Base-by-base conservation (phyloP, 169 alveolate genomes). In the Condylostoma magnum region DNA sequence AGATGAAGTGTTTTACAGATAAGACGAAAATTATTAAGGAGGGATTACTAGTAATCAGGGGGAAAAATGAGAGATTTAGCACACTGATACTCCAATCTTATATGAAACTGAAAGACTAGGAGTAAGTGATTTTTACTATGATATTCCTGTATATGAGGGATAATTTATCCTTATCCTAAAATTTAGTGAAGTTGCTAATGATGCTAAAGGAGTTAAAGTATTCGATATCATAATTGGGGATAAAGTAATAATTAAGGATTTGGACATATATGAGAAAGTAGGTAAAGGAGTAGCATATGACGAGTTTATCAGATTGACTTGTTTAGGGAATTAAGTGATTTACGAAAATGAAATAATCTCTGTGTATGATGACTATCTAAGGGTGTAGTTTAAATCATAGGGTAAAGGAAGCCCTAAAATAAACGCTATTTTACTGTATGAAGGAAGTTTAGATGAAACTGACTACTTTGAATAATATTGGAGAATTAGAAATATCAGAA, bases 251-350 rank as follows among this genome's bases (percentile, higher is more conserved):
- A 34, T 77, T 25, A 55, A 58, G 55, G 47, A 69, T 58, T 69
- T 77, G 30, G 85, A 77, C 66, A 77, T 77, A 10, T 77, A 33
- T 52, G 50, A 43, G 30, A 58, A 77, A 70, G 85, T 77, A 12
- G 85, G 85, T 8, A 77, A 69, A 46, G 66, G 54, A 20, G 53
- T 66, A 12, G 85, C 85, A 33, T 71, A 56, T 60, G 85, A 77
- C 67, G 80, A 77, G 65, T 77, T 58, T 67, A 43, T 77, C 48
- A 72, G 60, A 53, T 77, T 77, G 69, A 65, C 48, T 69, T 51
- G 57, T 34, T 41, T 44, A 41, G 56, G 54, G 57, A 58, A 37
- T 18, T 38, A 69, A 52, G 67, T 77, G 3, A 58, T 34, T 52
- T 52, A 77, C 41, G 77, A 70, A 47, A 70, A 63, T 60, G 71